Evolutionary conservation across 2,329 filamentous ascomycete genomes (phyloP).

Genomic region (Trichocomaceae sp.): DNA sequence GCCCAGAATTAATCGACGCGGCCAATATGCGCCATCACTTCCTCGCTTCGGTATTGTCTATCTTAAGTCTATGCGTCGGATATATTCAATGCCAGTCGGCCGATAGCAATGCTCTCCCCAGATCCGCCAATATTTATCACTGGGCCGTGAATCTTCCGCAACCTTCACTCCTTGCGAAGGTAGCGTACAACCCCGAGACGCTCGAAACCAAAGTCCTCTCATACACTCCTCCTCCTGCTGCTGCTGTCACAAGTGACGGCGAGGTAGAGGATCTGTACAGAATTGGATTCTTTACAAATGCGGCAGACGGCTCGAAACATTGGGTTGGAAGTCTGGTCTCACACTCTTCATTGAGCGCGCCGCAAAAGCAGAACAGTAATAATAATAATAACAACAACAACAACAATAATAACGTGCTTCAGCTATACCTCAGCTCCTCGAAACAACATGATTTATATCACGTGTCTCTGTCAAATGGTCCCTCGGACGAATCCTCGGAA

Average conservation of each 20-base stretch:
- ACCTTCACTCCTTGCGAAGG: constrained; percentile 33
- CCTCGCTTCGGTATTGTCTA: constrained; percentile 14
- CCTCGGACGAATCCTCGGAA: constrained; percentile 15
- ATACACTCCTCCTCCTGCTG: constrained; percentile 31
- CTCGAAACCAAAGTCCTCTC: constrained; percentile 31
- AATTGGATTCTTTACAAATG: constrained; percentile 45
- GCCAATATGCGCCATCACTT: constrained; percentile 7
- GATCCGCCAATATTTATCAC: constrained; percentile 31
- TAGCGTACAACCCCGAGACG: constrained; percentile 37
- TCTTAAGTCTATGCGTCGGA: constrained; percentile 15
- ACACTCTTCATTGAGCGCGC: constrained; percentile 25
- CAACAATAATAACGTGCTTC: constrained; percentile 17
- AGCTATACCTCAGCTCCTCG: constrained; percentile 32
- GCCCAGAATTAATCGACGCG: not conserved
- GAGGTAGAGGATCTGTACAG: constrained; percentile 46
- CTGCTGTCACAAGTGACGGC: constrained; percentile 14
- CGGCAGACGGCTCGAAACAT: constrained; percentile 26
- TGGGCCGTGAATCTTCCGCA: constrained; percentile 30
- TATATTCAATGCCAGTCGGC: constrained; percentile 14
- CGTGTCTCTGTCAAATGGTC: constrained; percentile 29
- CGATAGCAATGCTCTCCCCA: constrained; percentile 12
- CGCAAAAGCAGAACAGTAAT: constrained; percentile 21
- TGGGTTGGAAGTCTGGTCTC: constrained; percentile 39
- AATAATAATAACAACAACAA: not conserved
- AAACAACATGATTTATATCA: constrained; percentile 31